Conservation (phyloP, 306 rosid genomes). For the Fagus sylvatica region DNA sequence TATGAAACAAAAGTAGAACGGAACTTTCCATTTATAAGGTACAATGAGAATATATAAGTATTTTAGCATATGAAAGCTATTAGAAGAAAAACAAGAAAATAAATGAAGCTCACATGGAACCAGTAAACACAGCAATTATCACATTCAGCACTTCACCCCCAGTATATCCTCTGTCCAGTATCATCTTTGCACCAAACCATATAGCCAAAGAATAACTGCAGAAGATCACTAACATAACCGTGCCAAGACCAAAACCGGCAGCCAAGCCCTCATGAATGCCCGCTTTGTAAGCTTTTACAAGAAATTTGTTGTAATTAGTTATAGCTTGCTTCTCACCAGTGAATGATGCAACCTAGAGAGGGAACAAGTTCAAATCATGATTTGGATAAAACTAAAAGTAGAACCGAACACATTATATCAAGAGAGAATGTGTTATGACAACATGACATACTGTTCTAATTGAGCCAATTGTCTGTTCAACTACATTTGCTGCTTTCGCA, state of each 20-base stretch:
- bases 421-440: not conserved
- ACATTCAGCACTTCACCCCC: conserved; percentile 63
- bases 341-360: conserved; percentile 70
- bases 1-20: not conserved
- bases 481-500: conserved; percentile 65
- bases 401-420: not conserved
- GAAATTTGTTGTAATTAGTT: conserved; percentile 47
- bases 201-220: conserved; percentile 50
- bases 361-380: not conserved
- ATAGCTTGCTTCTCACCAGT: conserved; percentile 72
- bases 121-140: conserved; percentile 55
- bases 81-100: not conserved
- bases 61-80: not conserved
- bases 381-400: not conserved
- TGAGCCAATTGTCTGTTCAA: conserved; percentile 71
- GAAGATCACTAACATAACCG: conserved; percentile 44
- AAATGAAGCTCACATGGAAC: conserved; percentile 59
- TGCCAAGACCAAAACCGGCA: conserved; percentile 62
- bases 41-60: not conserved
- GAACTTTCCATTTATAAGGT: not conserved
- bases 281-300: conserved; percentile 55
- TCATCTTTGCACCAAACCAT: conserved; percentile 80
- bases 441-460: conserved; percentile 65
- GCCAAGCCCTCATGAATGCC: conserved; percentile 73
- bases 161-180: conserved; percentile 59